Evolutionary conservation across 768 basidiomycete species (phyloP).

Genomic region (Amanita rubescens): DNA sequence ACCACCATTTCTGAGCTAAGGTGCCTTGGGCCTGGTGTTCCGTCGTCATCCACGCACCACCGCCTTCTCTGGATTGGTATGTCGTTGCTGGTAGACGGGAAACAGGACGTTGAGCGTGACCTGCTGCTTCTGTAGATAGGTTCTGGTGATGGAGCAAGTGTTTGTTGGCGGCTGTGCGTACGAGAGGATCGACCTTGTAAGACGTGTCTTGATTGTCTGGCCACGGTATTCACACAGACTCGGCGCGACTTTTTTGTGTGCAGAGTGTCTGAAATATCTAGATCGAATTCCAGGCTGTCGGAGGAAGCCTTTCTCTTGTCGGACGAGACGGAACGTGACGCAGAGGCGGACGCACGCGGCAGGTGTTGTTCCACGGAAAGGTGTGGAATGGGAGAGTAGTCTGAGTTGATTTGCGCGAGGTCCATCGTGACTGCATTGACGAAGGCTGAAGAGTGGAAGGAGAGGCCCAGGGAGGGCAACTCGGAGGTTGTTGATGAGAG

Average conservation of each 20-base stretch:
- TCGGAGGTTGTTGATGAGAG: constrained; percentile 2
- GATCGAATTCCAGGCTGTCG: neutral
- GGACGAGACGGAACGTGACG: neutral
- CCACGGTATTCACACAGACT: neutral
- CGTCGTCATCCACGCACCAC: constrained; percentile 48
- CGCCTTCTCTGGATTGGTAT: constrained; percentile 30
- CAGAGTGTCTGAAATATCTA: neutral
- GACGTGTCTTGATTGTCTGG: constrained; percentile 27
- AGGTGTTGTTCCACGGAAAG: neutral
- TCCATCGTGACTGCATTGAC: constrained; percentile 2
- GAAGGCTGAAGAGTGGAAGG: neutral
- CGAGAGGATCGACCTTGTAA: constrained; percentile 32
- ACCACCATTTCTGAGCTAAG: constrained; percentile 64
- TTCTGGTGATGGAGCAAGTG: constrained; percentile 38
- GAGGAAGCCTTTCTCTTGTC: constrained; percentile 2
- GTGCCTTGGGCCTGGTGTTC: constrained; percentile 41
- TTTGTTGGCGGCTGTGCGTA: constrained; percentile 33
- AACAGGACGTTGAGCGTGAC: constrained; percentile 58
- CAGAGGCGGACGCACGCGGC: neutral
- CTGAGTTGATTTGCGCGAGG: neutral
- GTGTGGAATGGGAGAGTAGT: neutral
- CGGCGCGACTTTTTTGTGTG: constrained; percentile 4
- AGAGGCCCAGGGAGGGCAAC: neutral
- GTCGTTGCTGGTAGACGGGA: constrained; percentile 33
- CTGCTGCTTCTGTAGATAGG: constrained; percentile 51